Evolutionary conservation across 2,329 filamentous ascomycete genomes (phyloP), one percentile per base, ranked within the genome.

Genomic region (Plenodomus tracheiphilus): DNA sequence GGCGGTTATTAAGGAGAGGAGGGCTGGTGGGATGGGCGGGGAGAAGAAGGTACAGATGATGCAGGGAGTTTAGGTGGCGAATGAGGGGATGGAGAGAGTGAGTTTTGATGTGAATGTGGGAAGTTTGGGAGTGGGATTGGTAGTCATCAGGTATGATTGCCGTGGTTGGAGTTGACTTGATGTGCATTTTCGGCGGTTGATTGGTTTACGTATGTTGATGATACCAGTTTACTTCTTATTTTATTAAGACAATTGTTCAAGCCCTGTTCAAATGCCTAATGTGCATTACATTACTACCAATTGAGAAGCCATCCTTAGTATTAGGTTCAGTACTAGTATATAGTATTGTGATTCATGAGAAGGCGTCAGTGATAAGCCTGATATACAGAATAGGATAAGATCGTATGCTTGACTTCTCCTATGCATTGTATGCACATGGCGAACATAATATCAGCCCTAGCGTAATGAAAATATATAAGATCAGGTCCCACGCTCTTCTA

Each of bases 21-120:
- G 32, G n/a, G 43, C 22, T n/a, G 37, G 56, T 43, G 20, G 49
- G 41, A 49, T 61, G 2, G 59, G 43, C 25, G 51, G 9, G 13
- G 43, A 22, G 15, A 49, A 54, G 40, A 58, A 71, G 53, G 65
- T 73, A 18, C 70, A 73, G 54, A 72, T 76, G 66, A 68, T 70
- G 39, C 73, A 76, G 59, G 72, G 71, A 17, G 72, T 74, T 9
- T 76, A 63, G 52, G 25, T 22, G 10, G 17, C 15, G 38, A 8
- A 15, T 39, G n/a, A 18, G 11, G 8, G 38, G 15, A 25, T 39
- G 13, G 36, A 13, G 18, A 18, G 7, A 2, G n/a, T 13, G 22
- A 44, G 34, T n/a, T n/a, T n/a, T n/a, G 3, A 1, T 13, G 17
- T 1, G 22, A 6, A 15, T 44, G 19, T 25, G 4, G 5, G 9